Evolutionary conservation across 768 basidiomycete species (phyloP).

Genomic region (Fomitopsis pulvina): DNA sequence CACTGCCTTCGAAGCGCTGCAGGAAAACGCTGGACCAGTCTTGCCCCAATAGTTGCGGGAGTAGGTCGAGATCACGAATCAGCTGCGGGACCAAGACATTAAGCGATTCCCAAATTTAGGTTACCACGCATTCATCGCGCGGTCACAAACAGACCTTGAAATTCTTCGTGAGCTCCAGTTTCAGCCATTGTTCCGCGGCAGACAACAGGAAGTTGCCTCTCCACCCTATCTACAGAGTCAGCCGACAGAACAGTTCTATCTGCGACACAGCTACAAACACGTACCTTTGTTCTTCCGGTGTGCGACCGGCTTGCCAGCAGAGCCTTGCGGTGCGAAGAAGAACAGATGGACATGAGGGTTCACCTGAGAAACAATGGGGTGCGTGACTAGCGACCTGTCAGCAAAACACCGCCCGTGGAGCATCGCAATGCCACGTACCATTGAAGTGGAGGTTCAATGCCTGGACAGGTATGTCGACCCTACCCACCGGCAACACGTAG

Average conservation of each 20-base stretch:
- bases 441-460: slow-evolving; percentile 86
- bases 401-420: neutral
- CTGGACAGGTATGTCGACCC: slow-evolving; percentile 94
- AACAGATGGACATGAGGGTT: slow-evolving; percentile 91
- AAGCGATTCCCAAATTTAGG: neutral
- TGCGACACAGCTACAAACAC: neutral
- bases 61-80: slow-evolving; percentile 91
- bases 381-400: slow-evolving; percentile 52
- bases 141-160: slow-evolving; percentile 57
- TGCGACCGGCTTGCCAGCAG: slow-evolving; percentile 88
- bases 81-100: slow-evolving; percentile 37
- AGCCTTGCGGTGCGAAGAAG: slow-evolving; percentile 88
- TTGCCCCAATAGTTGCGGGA: slow-evolving; percentile 88
- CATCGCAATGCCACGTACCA: slow-evolving; percentile 32
- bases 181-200: slow-evolving; percentile 91
- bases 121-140: too few relatives aligned
- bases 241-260: neutral
- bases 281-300: slow-evolving; percentile 88
- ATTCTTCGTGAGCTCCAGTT: slow-evolving; percentile 94
- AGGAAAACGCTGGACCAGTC: slow-evolving; percentile 98
- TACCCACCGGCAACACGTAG: slow-evolving; percentile 28
- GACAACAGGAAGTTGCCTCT: slow-evolving; percentile 90
- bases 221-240: slow-evolving; percentile 55
- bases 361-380: slow-evolving; percentile 91
- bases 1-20: slow-evolving; percentile 84